Base-by-base conservation (phyloP, 2,329 filamentous ascomycete species). In the Fusarium pininemorale region DNA sequence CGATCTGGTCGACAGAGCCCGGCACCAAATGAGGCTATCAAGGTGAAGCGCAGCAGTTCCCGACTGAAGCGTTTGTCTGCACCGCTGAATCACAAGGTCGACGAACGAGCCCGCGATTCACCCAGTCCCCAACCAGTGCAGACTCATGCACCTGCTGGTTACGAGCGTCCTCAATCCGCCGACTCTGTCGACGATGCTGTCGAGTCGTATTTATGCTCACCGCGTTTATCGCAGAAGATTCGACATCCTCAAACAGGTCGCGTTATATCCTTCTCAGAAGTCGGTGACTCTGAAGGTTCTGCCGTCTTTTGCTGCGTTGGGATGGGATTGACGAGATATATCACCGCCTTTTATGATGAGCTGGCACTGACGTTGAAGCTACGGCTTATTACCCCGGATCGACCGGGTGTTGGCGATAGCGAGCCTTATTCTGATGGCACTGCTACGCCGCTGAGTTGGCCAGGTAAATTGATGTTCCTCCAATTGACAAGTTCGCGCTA, bases 261-360 rank as follows among this genome's bases (percentile, higher is more conserved):
- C 22, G 87, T 93, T 7, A 98, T 99, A 75, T 97, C 95, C 2
- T 99, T 98, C 79, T 98, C 96, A 0, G 96, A 99, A 81, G 96
- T 99, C 6, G 96, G 96, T 20, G 95, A 98, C 81, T 91, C 95
- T 0, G 90, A 96, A 48, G 96, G 96, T 4, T 96, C 93, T 75
- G 96, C 95, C 6, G 94, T 99, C 5, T 95, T 99, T 76, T 97
- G 96, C 80, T 99, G 96, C 79, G 95, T 99, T 6, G 96, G 96
- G 26, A 99, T 99, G 96, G 96, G 96, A 0, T 83, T 99, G 78
- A 99, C 96, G 16, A 90, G 96, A 82, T 99, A 96, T 80, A 93
- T 99, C 68, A 98, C 94, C 69, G 95, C 95, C 0, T 99, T 99
- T 81, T 99, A 98, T 80, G 96, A 99, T 81, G 96, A 99, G 81